These are phyloP conservation scores for Camellia oleifera DNA, from an alignment of 179 eudicot genomes.

Conservation along the genomic window DNA sequence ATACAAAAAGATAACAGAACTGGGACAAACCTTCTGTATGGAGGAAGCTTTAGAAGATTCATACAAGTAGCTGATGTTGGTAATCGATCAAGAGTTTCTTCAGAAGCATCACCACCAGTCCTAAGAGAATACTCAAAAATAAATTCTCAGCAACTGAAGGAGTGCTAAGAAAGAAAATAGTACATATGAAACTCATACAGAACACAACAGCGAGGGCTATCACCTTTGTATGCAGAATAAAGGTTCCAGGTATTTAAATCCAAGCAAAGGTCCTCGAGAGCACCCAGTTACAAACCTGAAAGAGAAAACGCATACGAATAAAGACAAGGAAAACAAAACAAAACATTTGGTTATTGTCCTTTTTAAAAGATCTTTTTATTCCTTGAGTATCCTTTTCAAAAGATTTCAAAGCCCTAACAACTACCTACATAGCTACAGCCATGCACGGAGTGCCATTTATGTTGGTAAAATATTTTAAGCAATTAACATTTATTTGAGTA, in stretches of 20 bases:
- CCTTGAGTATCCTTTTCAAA: background rate
- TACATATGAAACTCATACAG: background rate
- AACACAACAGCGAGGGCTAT: background rate
- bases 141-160: background rate
- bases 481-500: background rate
- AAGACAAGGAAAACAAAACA: background rate
- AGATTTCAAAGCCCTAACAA: background rate
- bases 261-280: constrained; percentile 96
- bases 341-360: background rate
- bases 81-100: constrained; percentile 83
- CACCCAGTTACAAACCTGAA: constrained; percentile 93
- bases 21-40: constrained; percentile 72
- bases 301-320: background rate
- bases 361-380: background rate
- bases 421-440: background rate
- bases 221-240: constrained; percentile 92
- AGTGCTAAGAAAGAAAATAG: constrained; percentile 3
- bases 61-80: constrained; percentile 99
- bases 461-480: background rate
- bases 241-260: constrained; percentile 90
- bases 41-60: constrained; percentile 98
- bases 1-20: background rate
- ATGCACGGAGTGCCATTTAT: background rate
- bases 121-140: constrained; percentile 31
- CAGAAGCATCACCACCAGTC: constrained; percentile 87